These are phyloP conservation scores for Neurospora sp. DNA, from an alignment of 495 filamentous ascomycete species.

Conservation along the genomic window DNA sequence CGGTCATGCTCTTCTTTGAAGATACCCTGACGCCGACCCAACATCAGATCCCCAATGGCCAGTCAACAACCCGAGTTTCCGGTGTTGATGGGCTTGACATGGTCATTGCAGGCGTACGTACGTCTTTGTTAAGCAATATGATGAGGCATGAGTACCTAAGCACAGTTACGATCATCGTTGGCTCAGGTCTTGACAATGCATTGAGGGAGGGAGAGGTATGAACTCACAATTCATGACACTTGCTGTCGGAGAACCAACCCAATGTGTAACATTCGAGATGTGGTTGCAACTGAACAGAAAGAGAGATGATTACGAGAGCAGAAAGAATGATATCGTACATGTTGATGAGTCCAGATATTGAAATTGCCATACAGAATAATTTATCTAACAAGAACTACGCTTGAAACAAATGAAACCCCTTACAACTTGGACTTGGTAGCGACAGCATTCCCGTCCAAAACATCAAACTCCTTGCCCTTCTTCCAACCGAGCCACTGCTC, in stretches of 20 bases:
- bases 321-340: background rate
- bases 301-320: background rate
- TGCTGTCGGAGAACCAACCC: background rate
- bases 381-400: background rate
- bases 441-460: conserved; percentile 43
- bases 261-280: background rate
- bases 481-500: conserved; percentile 72
- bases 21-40: background rate
- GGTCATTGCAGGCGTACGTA: background rate
- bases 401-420: no score
- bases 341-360: background rate
- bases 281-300: background rate
- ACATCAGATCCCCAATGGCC: background rate
- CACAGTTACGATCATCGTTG: background rate
- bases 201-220: background rate
- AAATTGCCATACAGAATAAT: background rate
- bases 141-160: no score
- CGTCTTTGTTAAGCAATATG: background rate
- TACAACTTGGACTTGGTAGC: background rate
- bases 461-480: conserved; percentile 55
- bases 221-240: background rate
- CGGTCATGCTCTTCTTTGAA: background rate
- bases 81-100: background rate
- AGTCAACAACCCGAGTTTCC: background rate
- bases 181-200: background rate